Base-by-base conservation (phyloP, 2,329 filamentous ascomycete species). In the Stromatinia cepivora region DNA sequence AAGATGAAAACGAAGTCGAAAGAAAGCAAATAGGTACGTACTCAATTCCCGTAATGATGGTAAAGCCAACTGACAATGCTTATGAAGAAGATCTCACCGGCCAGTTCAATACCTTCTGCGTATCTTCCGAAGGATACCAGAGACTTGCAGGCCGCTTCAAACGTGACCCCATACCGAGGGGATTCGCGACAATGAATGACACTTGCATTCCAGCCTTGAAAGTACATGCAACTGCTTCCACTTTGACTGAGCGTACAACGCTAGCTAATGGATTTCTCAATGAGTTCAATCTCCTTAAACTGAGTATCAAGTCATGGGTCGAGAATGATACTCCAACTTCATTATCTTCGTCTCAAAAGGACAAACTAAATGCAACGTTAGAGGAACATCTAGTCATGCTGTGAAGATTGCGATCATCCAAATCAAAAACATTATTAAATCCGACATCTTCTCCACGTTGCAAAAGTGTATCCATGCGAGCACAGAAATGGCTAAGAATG, bases 221-320 rank as follows among this genome's bases (percentile, higher is more conserved):
- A 45, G n/a, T 25, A 1, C 34, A 67, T 25, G 45, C 56, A 13
- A 31, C n/a, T 39, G 17, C 45, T 1, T 67, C 52, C 10, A 61
- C 56, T 6, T n/a, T 53, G 2, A 45, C 11, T 1, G 9, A 5
- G 1, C 36, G 56, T 1, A 25, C 11, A n/a, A 61, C 31, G 10
- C n/a, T 62, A 1, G n/a, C 45, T 8, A 46, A 67, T 3, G 1
- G 4, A 1, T 67, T 67, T 28, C 8, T 67, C 2, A 45, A 20
- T n/a, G n/a, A 52, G 0, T n/a, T 34, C 7, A 62, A 62, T 25
- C 45, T 61, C 7, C 2, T 67, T 0, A 67, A 46, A 0, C 7
- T 61, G 3, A 46, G 11, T 10, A 31, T 67, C 1, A 61, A 61
- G 17, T 61, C 56, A 52, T 67, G 56, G 56, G 66, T 34, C 1